These are phyloP conservation scores for Penicillium chermesinum DNA, from an alignment of 495 filamentous ascomycete species.

Conservation along the genomic window DNA sequence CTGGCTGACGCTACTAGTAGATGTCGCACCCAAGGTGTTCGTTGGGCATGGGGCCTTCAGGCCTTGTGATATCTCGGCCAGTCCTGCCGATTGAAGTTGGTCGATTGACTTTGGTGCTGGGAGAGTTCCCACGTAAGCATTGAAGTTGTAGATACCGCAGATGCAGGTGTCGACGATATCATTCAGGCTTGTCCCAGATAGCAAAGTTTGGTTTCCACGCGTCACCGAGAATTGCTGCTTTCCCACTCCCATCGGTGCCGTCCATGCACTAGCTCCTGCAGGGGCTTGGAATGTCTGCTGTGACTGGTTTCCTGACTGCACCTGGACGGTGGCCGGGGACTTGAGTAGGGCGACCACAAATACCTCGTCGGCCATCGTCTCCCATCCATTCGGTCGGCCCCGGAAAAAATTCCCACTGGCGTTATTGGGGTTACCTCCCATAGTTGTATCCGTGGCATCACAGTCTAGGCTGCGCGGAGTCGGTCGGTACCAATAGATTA, in stretches of 20 bases:
- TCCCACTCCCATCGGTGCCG: conserved; percentile 48
- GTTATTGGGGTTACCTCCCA: conserved; percentile 34
- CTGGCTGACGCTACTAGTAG: too few species aligned
- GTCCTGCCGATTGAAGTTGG: background rate
- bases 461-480: conserved; percentile 34
- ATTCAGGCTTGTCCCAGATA: conserved; percentile 45
- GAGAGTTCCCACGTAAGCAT: conserved; percentile 43
- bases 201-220: conserved; percentile 35
- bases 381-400: conserved; percentile 46
- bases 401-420: conserved; percentile 42
- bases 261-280: conserved; percentile 43
- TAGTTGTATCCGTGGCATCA: conserved; percentile 26
- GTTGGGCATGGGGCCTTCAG: too few species aligned
- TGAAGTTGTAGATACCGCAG: conserved; percentile 50
- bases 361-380: conserved; percentile 44
- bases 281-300: conserved; percentile 33
- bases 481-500: conserved; percentile 43
- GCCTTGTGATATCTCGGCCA: background rate
- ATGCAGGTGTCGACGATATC: conserved; percentile 44
- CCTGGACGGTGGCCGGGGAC: conserved; percentile 36
- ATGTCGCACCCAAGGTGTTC: too few species aligned
- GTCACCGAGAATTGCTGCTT: conserved; percentile 44
- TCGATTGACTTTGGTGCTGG: too few species aligned
- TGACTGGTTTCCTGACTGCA: conserved; percentile 40
- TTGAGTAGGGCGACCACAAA: conserved; percentile 52